Conservation (phyloP, 2,329 filamentous ascomycete genomes). For the Epichloe glyceriae region DNA sequence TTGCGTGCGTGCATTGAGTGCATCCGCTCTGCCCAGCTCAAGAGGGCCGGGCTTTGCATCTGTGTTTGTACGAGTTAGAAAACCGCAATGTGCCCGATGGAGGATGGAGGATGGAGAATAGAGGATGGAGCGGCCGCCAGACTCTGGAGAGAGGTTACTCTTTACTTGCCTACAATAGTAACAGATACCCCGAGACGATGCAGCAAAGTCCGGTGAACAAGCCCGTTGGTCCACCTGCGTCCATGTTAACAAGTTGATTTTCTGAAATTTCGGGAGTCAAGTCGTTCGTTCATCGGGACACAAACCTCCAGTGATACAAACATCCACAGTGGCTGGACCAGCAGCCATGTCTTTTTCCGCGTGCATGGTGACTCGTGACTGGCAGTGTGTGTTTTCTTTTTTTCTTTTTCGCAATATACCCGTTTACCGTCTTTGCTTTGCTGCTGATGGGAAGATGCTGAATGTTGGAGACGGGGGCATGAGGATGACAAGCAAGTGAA, state of each 20-base stretch:
- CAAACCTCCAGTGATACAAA: constrained; percentile 25
- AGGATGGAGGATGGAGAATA: too few species aligned
- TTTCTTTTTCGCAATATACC: too few species aligned
- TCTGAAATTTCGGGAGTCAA: too few species aligned
- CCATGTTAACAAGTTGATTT: neutral
- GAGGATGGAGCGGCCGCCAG: too few species aligned
- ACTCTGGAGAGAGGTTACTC: neutral
- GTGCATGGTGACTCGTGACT: constrained; percentile 4
- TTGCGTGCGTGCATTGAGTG: constrained; percentile 34
- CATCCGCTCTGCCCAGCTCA: constrained; percentile 32
- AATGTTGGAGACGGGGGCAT: neutral
- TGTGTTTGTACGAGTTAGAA: constrained; percentile 6
- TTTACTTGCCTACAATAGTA: constrained; percentile 24
- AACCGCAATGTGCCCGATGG: neutral
- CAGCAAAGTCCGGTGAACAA: constrained; percentile 30
- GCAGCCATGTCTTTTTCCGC: neutral
- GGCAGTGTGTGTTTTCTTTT: too few species aligned
- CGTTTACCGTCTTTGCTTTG: too few species aligned
- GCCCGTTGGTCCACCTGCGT: constrained; percentile 29
- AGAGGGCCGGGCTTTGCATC: constrained; percentile 26
- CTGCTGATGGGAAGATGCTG: neutral
- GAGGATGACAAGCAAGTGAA: neutral
- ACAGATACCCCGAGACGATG: constrained; percentile 28
- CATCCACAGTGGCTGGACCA: constrained; percentile 15
- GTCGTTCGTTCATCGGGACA: too few species aligned